These are phyloP conservation scores for Zygoascus flipseniorum DNA, from an alignment of 805 yeast species.

Conservation along the genomic window DNA sequence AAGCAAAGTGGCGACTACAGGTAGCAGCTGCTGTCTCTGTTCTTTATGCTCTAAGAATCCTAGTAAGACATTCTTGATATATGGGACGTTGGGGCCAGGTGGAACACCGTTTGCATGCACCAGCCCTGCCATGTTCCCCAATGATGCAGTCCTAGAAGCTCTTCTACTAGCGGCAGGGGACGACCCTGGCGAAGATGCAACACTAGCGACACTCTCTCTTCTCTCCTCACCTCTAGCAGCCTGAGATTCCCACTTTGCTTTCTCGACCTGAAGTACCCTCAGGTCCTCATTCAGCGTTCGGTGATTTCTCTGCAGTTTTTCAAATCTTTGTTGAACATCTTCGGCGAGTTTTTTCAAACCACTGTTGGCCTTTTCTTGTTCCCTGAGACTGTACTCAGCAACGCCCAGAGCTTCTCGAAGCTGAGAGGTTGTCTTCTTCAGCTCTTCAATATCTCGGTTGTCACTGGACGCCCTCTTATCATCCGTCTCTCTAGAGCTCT, in stretches of 20 bases:
- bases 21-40: constrained; percentile 77
- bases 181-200: not conserved
- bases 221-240: not conserved
- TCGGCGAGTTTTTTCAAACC: constrained; percentile 28
- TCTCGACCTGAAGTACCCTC: constrained; percentile 22
- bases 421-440: constrained; percentile 12
- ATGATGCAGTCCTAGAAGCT: not conserved
- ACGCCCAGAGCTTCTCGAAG: constrained; percentile 18
- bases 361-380: constrained; percentile 24
- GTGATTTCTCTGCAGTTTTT: constrained; percentile 29
- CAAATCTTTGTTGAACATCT: constrained; percentile 29
- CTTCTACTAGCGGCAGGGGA: not conserved
- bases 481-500: constrained; percentile 19
- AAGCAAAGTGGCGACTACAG: constrained; percentile 73
- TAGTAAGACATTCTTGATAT: constrained; percentile 78
- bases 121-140: not conserved
- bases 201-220: not conserved
- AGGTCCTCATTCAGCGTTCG: constrained; percentile 27
- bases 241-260: constrained; percentile 10
- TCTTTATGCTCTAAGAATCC: constrained; percentile 90
- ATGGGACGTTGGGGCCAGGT: constrained; percentile 49
- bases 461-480: constrained; percentile 17
- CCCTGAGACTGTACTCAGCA: constrained; percentile 23
- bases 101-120: constrained; percentile 6
- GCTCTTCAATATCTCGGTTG: constrained; percentile 25